These are phyloP conservation scores for Solanum hybrid DNA, from an alignment of 305 asterid species.

Conservation along the genomic window DNA sequence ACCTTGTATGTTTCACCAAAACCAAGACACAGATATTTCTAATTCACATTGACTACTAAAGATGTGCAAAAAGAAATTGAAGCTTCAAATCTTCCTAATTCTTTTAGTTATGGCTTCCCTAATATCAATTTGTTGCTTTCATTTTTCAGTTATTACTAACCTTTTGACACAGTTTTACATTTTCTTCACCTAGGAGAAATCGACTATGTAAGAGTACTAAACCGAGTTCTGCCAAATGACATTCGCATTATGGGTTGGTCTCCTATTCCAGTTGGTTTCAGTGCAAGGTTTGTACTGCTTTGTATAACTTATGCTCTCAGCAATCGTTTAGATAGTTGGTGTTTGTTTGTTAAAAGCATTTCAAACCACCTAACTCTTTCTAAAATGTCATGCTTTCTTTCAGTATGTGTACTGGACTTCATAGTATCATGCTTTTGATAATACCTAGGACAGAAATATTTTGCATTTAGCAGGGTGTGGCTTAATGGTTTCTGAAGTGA, in stretches of 20 bases:
- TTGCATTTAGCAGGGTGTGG: background rate
- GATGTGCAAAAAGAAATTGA: background rate
- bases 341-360: background rate
- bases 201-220: constrained; percentile 73
- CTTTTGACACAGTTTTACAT: constrained; percentile 1
- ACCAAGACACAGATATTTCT: background rate
- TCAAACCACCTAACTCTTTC: background rate
- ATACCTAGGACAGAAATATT: background rate
- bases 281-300: constrained; percentile 58
- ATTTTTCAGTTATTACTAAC: background rate
- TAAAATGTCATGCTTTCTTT: background rate
- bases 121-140: background rate
- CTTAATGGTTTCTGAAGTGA: background rate
- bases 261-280: constrained; percentile 73
- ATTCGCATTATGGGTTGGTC: constrained; percentile 91
- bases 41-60: background rate
- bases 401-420: background rate
- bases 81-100: background rate
- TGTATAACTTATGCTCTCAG: background rate
- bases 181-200: constrained; percentile 52
- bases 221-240: constrained; percentile 77
- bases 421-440: background rate
- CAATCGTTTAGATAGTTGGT: constrained; percentile 1
- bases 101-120: background rate
- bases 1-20: background rate